A percentile compares a stretch with the other conserved stretches of the same genome.
These are phyloP conservation scores for Brasilioporus rufonigricans DNA, from an alignment of 768 basidiomycete genomes.

Conservation along the genomic window DNA sequence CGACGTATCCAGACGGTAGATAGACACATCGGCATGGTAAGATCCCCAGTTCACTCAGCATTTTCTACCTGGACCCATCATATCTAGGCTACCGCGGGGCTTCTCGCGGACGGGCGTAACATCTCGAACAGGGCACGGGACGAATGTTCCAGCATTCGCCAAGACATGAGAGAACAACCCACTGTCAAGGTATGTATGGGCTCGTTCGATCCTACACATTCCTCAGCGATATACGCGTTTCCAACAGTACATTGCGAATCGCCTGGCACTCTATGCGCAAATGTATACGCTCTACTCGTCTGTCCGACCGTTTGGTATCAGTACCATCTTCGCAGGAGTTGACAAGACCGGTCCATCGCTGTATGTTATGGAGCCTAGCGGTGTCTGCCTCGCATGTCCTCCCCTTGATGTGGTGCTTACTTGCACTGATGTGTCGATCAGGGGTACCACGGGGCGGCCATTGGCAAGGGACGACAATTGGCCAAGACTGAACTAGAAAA, in stretches of 20 bases:
- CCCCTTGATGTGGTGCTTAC: not conserved
- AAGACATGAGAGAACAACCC: conserved; percentile 68
- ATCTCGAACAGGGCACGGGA: conserved; percentile 81
- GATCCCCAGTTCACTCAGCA: conserved; percentile 11
- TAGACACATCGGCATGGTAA: conserved; percentile 88
- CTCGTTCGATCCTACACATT: not conserved
- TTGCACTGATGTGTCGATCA: conserved; percentile 28
- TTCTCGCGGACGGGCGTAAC: conserved; percentile 91
- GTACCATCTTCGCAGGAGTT: conserved; percentile 84
- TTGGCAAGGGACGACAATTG: conserved; percentile 96
- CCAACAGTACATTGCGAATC: conserved; percentile 60
- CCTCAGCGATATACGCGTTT: not conserved
- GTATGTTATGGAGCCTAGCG: conserved; percentile 93
- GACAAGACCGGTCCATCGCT: conserved; percentile 87
- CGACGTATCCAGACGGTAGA: conserved; percentile 92
- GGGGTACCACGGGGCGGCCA: conserved; percentile 96
- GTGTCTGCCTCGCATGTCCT: conserved; percentile 75
- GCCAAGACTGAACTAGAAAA: conserved; percentile 99
- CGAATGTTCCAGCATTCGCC: conserved; percentile 74
- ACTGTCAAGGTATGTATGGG: conserved; percentile 66
- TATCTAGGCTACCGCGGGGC: conserved; percentile 82
- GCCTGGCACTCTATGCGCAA: conserved; percentile 88
- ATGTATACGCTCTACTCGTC: conserved; percentile 97
- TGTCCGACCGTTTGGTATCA: conserved; percentile 95
- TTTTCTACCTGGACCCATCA: not conserved